Percentiles rank a stretch among this genome's conserved stretches.
These are phyloP conservation scores for Pichia terricola DNA, from an alignment of 1,139 yeast genomes.

Conservation along the genomic window DNA sequence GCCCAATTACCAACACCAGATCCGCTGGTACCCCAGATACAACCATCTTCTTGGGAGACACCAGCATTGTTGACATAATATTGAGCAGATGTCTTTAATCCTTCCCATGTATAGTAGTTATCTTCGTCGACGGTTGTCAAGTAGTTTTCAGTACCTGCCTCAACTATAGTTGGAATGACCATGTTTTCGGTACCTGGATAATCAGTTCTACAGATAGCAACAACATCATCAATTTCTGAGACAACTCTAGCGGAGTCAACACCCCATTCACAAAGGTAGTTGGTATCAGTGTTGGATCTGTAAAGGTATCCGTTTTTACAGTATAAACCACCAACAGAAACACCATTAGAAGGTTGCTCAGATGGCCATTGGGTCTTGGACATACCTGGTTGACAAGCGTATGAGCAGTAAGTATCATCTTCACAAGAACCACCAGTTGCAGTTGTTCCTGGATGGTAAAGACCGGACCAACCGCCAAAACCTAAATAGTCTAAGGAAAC, in stretches of 20 bases:
- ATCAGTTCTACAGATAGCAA: constrained; percentile 79
- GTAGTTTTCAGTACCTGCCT: constrained; percentile 47
- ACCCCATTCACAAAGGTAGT: constrained; percentile 76
- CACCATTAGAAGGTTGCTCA: constrained; percentile 61
- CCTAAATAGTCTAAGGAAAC: constrained; percentile 64
- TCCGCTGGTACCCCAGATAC: constrained; percentile 64
- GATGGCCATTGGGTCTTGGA: constrained; percentile 85
- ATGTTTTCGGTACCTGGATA: constrained; percentile 86
- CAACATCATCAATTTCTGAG: constrained; percentile 43
- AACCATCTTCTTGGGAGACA: constrained; percentile 61
- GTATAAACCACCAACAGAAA: constrained; percentile 68
- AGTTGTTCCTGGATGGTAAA: constrained; percentile 48
- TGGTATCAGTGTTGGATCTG: constrained; percentile 49
- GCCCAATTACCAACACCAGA: constrained; percentile 78
- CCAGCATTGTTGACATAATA: constrained; percentile 79
- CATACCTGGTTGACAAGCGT: constrained; percentile 87
- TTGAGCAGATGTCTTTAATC: constrained; percentile 62
- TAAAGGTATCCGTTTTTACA: constrained; percentile 62
- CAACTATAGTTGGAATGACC: constrained; percentile 69
- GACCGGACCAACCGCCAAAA: constrained; percentile 68
- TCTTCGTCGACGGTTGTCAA: constrained; percentile 59
- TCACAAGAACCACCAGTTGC: constrained; percentile 48
- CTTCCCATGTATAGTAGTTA: constrained; percentile 56
- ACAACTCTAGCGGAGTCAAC: constrained; percentile 49
- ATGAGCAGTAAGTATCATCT: constrained; percentile 74